A percentile compares a stretch with the other conserved stretches of the same genome.
Conservation (phyloP, 345 rosid species). For the Excoecaria agallocha region DNA sequence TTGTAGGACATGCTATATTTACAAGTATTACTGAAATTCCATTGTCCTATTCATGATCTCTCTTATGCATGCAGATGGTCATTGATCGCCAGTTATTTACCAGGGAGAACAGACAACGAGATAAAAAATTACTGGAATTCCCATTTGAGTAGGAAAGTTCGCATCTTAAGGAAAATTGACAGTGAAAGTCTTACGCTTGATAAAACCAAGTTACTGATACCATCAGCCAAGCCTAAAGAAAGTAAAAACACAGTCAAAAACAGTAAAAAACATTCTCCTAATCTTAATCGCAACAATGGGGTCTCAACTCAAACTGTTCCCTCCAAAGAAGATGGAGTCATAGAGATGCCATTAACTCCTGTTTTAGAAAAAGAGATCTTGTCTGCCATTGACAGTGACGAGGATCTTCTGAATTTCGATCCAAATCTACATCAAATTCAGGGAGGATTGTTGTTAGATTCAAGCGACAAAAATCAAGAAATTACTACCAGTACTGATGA, state of each 20-base stretch:
- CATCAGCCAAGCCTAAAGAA: background rate
- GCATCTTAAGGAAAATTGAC: constrained; percentile 30
- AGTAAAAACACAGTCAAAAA: constrained; percentile 19
- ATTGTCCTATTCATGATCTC: background rate
- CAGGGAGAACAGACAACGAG: constrained; percentile 74
- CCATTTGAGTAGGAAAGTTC: constrained; percentile 48
- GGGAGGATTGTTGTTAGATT: background rate
- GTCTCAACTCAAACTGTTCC: background rate
- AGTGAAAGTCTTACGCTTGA: constrained; percentile 1
- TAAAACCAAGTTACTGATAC: constrained; percentile 8
- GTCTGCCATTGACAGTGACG: constrained; percentile 4
- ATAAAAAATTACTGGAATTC: constrained; percentile 73
- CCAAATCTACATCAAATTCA: too few relatives aligned
- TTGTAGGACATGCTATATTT: too few relatives aligned
- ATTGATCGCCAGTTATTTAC: constrained; percentile 50
- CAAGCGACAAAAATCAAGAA: too few relatives aligned
- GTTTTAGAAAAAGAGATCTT: constrained; percentile 18
- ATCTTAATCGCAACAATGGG: background rate
- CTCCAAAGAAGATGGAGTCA: background rate
- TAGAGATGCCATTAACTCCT: constrained; percentile 15
- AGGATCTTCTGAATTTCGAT: constrained; percentile 7
- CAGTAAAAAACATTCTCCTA: constrained; percentile 1
- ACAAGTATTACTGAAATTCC: too few relatives aligned
- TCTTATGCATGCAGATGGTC: constrained; percentile 53
- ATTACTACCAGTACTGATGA: constrained; percentile 15